Evolutionary conservation across 2,329 filamentous ascomycete species (phyloP).

Genomic region (Alternaria sp.): DNA sequence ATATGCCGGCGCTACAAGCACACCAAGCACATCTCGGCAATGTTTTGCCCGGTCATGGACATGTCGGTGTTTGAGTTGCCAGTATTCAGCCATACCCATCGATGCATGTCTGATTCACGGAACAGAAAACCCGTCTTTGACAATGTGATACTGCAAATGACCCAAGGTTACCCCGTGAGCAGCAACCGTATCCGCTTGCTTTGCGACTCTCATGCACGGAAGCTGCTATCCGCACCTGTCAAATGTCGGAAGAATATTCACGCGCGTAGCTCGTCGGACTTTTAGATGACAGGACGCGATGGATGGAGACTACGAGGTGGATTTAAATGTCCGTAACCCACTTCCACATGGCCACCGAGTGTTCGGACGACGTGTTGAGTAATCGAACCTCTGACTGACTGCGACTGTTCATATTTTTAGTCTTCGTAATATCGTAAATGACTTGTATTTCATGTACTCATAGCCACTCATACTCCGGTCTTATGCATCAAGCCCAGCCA

Average conservation of each 20-base stretch:
- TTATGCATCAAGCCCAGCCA: neutral
- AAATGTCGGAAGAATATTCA: neutral
- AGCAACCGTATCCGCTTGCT: neutral
- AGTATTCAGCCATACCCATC: neutral
- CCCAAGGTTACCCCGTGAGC: neutral
- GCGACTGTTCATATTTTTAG: neutral
- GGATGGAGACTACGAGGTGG: neutral
- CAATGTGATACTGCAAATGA: neutral
- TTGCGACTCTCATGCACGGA: neutral
- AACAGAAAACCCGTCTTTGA: neutral
- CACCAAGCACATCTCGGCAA: constrained; percentile 2
- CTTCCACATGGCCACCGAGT: neutral
- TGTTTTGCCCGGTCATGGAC: neutral
- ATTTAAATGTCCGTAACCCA: neutral
- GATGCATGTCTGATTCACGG: neutral
- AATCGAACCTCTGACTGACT: neutral
- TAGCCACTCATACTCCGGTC: neutral
- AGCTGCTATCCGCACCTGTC: neutral
- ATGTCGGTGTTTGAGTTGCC: neutral
- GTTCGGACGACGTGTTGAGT: neutral
- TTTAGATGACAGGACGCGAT: neutral
- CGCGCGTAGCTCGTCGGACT: neutral
- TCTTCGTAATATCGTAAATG: neutral
- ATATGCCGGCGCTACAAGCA: constrained; percentile 7
- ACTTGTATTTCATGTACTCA: neutral